Base-by-base conservation (phyloP, 306 rosid genomes). In the Ochetophila trinervis region DNA sequence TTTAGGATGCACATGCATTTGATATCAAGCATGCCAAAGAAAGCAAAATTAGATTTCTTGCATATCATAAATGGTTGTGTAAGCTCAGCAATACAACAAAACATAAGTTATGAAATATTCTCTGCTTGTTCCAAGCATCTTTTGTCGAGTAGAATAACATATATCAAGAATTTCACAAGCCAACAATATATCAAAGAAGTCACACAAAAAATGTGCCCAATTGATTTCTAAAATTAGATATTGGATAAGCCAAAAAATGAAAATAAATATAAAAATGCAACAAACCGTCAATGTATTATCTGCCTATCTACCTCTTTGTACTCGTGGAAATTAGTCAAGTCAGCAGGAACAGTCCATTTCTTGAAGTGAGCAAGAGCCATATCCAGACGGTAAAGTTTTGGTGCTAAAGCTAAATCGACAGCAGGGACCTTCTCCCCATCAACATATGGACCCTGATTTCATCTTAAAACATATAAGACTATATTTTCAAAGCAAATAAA, bases 401-500 rank as follows among this genome's bases (percentile, higher is more conserved):
- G 97, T 58, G 91, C 99, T 88, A 94, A 79, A 74, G 91, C 83
- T 74, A 93, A 74, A 79, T 94, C 99, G 50, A 77, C 96, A 27
- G 95, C 95, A 51, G 87, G 83, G 67, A 90, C 45, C 71, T 88
- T 94, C 79, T 81, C 88, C 53, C 99, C 97, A 53, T 91, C 90
- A 81, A 90, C 68, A 82, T 76, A 88, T 1, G 97, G 96, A 66
- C 99, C 96, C 97, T 93, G 79, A 62, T 23, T 40, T 56, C 73
- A 54, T 48, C 24, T 56, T 16, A 57, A 63, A 76, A 24, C 77
- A 53, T 18, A 53, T 80, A 35, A 82, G 75, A 15, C 42, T 36
- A 36, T 21, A 56, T 20, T 48, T 60, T 56, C 21, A 22, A 57
- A 47, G 1, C 21, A 44, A 59, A 50, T 15, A 56, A 21, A 51